Evolutionary conservation across 2,329 filamentous ascomycete species (phyloP).

Genomic region (Alternaria longipes): DNA sequence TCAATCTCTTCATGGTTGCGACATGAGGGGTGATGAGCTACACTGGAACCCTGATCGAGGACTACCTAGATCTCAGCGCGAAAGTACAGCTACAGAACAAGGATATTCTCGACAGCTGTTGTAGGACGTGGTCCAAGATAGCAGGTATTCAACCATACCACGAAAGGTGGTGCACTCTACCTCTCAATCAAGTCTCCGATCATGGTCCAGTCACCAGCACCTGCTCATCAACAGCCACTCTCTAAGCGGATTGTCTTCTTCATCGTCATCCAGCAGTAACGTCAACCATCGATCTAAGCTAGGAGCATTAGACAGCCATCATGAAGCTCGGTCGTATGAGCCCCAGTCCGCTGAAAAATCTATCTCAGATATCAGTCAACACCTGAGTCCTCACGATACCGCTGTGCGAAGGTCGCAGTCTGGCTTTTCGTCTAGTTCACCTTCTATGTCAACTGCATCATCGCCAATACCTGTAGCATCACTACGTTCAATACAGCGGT

Average conservation of each 20-base stretch:
- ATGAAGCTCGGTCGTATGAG: conserved; percentile 4
- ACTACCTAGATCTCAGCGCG: conserved; percentile 24
- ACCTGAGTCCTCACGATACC: conserved; percentile 18
- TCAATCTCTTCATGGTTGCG: neutral
- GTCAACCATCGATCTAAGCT: conserved; percentile 19
- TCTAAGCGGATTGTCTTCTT: conserved; percentile 10
- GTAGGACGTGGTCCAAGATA: conserved; percentile 14
- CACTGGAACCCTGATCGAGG: conserved; percentile 34
- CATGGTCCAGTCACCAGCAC: conserved; percentile 27
- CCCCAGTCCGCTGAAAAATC: conserved; percentile 3
- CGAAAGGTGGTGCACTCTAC: conserved; percentile 16
- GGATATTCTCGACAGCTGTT: conserved; percentile 20
- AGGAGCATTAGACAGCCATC: conserved; percentile 2
- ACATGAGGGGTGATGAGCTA: conserved; percentile 10
- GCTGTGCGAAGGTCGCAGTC: conserved; percentile 22
- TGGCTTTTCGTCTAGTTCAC: conserved; percentile 21
- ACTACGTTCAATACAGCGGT: neutral
- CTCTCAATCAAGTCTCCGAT: conserved; percentile 15
- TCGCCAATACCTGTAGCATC: conserved; percentile 16
- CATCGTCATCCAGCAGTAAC: neutral
- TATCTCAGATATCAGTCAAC: conserved; percentile 26
- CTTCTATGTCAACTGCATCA: conserved; percentile 9
- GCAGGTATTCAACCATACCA: conserved; percentile 19
- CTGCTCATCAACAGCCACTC: conserved; percentile 24
- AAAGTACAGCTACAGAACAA: conserved; percentile 27